Evolutionary conservation across 106 monocot genomes (phyloP).

Genomic region (Xerophyta viscosa): DNA sequence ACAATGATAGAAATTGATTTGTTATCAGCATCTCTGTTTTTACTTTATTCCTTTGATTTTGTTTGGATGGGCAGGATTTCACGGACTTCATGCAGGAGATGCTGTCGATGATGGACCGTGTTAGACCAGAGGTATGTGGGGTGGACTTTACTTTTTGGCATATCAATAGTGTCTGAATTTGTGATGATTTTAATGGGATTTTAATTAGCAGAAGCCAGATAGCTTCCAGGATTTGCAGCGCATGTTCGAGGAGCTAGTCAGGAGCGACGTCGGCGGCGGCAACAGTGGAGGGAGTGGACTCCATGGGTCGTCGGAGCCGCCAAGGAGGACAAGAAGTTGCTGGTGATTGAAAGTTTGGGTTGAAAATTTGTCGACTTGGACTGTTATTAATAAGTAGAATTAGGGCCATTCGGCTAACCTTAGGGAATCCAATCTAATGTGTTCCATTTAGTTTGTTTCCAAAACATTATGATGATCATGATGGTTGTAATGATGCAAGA

Average conservation of each 20-base stretch:
- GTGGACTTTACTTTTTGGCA: not conserved
- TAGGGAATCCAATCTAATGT: too few relatives aligned
- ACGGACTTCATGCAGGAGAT: conserved; percentile 83
- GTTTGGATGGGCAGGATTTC: conserved; percentile 58
- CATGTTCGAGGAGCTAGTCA: conserved; percentile 75
- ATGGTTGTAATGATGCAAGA: too few relatives aligned
- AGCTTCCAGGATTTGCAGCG: conserved; percentile 80
- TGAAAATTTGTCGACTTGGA: not conserved
- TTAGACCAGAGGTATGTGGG: conserved; percentile 49
- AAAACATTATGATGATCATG: too few relatives aligned
- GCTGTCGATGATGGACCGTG: conserved; percentile 68
- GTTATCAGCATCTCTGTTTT: too few relatives aligned
- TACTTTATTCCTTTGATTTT: too few relatives aligned
- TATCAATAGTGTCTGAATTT: too few relatives aligned
- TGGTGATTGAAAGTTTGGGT: not conserved
- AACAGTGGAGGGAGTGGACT: not conserved
- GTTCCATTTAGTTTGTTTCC: too few relatives aligned
- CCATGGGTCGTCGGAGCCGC: conserved; percentile 24
- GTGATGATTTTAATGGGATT: too few relatives aligned
- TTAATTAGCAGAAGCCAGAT: conserved; percentile 56
- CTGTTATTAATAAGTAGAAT: not conserved
- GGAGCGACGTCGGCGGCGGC: conserved; percentile 17
- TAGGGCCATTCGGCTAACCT: too few relatives aligned
- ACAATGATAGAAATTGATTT: too few relatives aligned
- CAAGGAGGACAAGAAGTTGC: conserved; percentile 16